Evolutionary conservation across 2,329 filamentous ascomycete genomes (phyloP).

Genomic region (Ceratocystis huliohia): DNA sequence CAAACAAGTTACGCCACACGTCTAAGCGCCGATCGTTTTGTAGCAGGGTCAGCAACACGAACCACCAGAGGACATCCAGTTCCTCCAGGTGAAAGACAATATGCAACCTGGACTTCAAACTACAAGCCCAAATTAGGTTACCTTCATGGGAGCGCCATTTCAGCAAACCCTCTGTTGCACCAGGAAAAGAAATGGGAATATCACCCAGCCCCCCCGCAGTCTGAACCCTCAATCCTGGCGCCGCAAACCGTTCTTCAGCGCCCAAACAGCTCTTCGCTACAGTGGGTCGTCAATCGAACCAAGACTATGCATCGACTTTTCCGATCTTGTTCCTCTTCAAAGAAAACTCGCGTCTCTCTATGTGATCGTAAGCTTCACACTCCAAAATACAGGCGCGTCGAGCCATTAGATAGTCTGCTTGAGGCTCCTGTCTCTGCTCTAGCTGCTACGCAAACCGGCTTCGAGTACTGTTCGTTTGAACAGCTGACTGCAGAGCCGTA

Average conservation of each 20-base stretch:
- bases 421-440: neutral
- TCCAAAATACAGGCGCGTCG: neutral
- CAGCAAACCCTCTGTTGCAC: too few relatives aligned
- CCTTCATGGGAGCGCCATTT: too few relatives aligned
- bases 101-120: neutral
- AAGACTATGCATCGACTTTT: neutral
- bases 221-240: too few relatives aligned
- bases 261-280: too few relatives aligned
- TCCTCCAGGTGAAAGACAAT: neutral
- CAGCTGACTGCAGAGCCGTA: conserved; percentile 6
- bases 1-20: conserved; percentile 7
- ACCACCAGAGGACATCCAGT: neutral
- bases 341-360: neutral
- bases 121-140: too few relatives aligned
- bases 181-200: too few relatives aligned
- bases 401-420: neutral
- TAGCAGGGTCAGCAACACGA: conserved; percentile 6
- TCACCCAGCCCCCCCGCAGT: too few relatives aligned
- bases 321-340: neutral
- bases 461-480: conserved; percentile 8
- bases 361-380: neutral
- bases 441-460: neutral
- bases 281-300: neutral
- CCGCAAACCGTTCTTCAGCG: too few relatives aligned
- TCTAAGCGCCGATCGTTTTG: conserved; percentile 11